Conservation (phyloP, 1,139 yeast species). For the Yamadazyma sp. region DNA sequence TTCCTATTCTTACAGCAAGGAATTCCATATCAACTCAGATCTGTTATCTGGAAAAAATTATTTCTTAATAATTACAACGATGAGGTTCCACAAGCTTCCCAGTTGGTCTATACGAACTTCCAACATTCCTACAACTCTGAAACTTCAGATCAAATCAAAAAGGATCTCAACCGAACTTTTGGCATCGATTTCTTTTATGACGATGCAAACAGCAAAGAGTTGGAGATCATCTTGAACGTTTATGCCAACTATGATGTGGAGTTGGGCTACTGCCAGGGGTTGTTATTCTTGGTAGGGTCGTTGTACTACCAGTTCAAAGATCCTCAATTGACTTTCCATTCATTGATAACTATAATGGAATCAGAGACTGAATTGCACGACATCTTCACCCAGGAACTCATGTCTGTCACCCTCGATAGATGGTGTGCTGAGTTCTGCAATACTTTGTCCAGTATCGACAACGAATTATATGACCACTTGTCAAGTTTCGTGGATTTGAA, state of each 20-base stretch:
- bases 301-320: conserved; percentile 53
- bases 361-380: conserved; percentile 56
- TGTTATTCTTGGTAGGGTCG: conserved; percentile 66
- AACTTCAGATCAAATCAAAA: conserved; percentile 53
- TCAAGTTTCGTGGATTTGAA: conserved; percentile 39
- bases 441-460: conserved; percentile 42
- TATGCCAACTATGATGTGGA: conserved; percentile 68
- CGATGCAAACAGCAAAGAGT: conserved; percentile 41
- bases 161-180: conserved; percentile 65
- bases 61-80: conserved; percentile 30
- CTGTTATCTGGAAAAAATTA: conserved; percentile 38
- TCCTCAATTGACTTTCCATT: conserved; percentile 50
- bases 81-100: conserved; percentile 37
- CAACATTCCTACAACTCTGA: conserved; percentile 45
- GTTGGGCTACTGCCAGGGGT: conserved; percentile 73
- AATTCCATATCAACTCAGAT: conserved; percentile 39
- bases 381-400: conserved; percentile 54
- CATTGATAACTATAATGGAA: conserved; percentile 62
- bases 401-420: conserved; percentile 55
- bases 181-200: conserved; percentile 51
- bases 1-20: conserved; percentile 42
- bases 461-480: conserved; percentile 48
- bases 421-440: conserved; percentile 56
- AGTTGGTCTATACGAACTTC: conserved; percentile 38
- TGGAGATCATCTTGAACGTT: conserved; percentile 62